A percentile compares a stretch with the other conserved stretches of the same genome.
Conservation (phyloP, 805 yeast genomes). For the Lachancea fermentati region DNA sequence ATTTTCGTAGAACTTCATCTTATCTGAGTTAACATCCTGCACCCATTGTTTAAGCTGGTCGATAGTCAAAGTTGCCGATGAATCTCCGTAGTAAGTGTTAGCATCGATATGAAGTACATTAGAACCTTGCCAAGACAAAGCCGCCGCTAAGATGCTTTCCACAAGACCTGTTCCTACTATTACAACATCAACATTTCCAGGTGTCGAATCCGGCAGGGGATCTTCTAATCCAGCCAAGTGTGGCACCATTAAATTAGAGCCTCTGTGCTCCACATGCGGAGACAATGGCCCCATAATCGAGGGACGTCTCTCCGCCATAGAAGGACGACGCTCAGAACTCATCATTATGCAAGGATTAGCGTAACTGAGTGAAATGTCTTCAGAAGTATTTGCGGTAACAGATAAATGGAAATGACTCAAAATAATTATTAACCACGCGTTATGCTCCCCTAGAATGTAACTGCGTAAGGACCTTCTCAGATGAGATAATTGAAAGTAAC, state of each 20-base stretch:
- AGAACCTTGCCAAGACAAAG: slow-evolving; percentile 98
- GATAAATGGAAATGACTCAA: not conserved
- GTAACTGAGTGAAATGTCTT: not conserved
- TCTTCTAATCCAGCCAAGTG: slow-evolving; percentile 73
- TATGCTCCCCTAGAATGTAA: not conserved
- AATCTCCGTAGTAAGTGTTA: slow-evolving; percentile 83
- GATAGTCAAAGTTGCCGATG: slow-evolving; percentile 76
- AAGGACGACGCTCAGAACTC: slow-evolving; percentile 45
- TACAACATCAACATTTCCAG: slow-evolving; percentile 79
- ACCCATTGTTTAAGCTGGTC: slow-evolving; percentile 87
- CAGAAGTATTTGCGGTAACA: not conserved
- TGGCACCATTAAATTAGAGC: slow-evolving; percentile 44
- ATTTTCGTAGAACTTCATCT: slow-evolving; percentile 44
- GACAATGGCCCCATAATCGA: slow-evolving; percentile 34
- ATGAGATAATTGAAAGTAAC: not conserved
- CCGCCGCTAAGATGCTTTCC: slow-evolving; percentile 86
- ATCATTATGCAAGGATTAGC: slow-evolving; percentile 14
- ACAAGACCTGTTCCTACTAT: slow-evolving; percentile 90
- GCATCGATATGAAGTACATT: slow-evolving; percentile 84
- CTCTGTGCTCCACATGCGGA: slow-evolving; percentile 9
- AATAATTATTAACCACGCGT: not conserved
- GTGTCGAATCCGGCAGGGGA: slow-evolving; percentile 53
- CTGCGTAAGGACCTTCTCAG: not conserved
- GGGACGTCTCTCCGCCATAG: slow-evolving; percentile 65
- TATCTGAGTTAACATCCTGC: slow-evolving; percentile 48